Evolutionary conservation across 148 eudicot genomes (phyloP).

Genomic region (Dianthus caryophyllus): DNA sequence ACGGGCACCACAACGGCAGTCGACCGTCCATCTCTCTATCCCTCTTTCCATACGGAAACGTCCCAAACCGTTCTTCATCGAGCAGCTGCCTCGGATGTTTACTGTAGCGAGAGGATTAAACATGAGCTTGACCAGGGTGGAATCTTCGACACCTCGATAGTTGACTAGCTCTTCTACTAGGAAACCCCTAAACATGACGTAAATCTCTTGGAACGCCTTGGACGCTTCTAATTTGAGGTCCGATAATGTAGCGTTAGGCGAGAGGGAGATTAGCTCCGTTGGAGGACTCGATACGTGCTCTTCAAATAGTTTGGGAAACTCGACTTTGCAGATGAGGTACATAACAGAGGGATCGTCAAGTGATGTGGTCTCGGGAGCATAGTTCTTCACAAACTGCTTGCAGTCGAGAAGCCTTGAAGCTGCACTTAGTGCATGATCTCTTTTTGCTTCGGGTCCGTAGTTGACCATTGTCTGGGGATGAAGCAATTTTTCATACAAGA

Average conservation of each 20-base stretch:
- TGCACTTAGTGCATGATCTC: constrained; percentile 36
- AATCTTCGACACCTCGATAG: constrained; percentile 64
- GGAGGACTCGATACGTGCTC: constrained; percentile 43
- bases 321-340: constrained; percentile 54
- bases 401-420: constrained; percentile 78
- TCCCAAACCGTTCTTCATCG: constrained; percentile 42
- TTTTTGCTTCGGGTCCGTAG: constrained; percentile 34
- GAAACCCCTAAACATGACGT: constrained; percentile 68
- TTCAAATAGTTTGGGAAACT: constrained; percentile 41
- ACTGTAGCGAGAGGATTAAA: constrained; percentile 43
- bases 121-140: constrained; percentile 72
- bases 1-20: constrained; percentile 77
- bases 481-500: constrained; percentile 57
- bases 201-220: constrained; percentile 72
- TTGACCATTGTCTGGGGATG: constrained; percentile 55
- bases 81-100: constrained; percentile 49
- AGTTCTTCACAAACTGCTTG: constrained; percentile 89
- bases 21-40: constrained; percentile 80
- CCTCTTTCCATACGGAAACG: constrained; percentile 79
- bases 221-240: constrained; percentile 75
- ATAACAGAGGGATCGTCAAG: constrained; percentile 27
- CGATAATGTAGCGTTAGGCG: constrained; percentile 55
- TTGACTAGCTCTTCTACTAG: constrained; percentile 68
- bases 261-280: constrained; percentile 50
- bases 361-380: constrained; percentile 37